A percentile compares a stretch with the other conserved stretches of the same genome.
phyloP scores from a whole-genome alignment of 73 alveolate species.

The Paraurostyla sp. region DNA sequence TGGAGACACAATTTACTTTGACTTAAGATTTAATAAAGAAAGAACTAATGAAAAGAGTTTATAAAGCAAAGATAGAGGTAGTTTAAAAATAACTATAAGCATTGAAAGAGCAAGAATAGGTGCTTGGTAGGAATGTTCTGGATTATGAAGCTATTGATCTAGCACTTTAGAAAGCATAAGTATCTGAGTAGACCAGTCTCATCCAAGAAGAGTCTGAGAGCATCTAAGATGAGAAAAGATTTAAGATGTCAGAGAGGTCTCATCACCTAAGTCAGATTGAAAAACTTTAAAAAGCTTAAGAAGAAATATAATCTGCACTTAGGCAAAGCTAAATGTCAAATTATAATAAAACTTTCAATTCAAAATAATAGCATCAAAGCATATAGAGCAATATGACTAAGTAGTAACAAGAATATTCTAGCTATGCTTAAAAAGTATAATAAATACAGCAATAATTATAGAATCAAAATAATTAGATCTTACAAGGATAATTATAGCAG shows the following conservation, averaged over 20 bases:
- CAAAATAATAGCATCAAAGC: too few relatives aligned
- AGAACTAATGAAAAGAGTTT: background rate
- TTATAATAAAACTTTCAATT: too few relatives aligned
- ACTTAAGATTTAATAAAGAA: background rate
- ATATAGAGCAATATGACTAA: too few relatives aligned
- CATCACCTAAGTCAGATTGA: too few relatives aligned
- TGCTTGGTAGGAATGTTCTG: background rate
- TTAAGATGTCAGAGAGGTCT: too few relatives aligned
- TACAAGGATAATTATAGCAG: too few relatives aligned
- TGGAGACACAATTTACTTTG: slow-evolving; percentile 4
- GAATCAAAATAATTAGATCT: too few relatives aligned
- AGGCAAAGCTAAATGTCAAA: background rate
- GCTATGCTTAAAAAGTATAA: too few relatives aligned
- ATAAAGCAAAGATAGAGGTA: background rate
- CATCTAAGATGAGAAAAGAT: background rate
- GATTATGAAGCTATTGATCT: background rate
- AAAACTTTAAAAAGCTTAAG: too few relatives aligned
- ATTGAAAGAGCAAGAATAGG: background rate
- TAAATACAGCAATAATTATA: too few relatives aligned
- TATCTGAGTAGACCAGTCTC: background rate
- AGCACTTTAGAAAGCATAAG: background rate
- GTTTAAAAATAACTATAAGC: background rate
- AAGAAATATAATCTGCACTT: background rate
- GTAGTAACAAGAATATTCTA: too few relatives aligned
- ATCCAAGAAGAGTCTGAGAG: background rate